Conservation (phyloP, 306 rosid species). For the Medicago arabica region DNA sequence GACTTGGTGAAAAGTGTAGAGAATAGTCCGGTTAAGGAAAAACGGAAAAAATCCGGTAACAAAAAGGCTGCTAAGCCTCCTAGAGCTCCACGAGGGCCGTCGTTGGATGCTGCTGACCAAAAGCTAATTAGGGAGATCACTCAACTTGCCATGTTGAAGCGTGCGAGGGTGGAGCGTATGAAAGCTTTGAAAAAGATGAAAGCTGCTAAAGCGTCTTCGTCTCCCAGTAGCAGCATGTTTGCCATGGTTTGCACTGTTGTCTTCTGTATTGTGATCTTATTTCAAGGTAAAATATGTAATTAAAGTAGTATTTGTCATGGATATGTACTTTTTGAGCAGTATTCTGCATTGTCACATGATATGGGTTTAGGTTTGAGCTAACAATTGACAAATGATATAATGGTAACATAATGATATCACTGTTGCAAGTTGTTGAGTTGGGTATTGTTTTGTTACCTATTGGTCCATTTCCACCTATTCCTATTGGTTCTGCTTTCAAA, state of each 20-base stretch:
- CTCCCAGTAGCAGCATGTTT: conserved; percentile 58
- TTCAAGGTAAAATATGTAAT: conserved; percentile 67
- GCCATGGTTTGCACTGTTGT: conserved; percentile 77
- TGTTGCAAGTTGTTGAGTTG: conserved; percentile 28
- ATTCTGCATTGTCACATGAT: not conserved
- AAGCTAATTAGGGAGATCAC: conserved; percentile 82
- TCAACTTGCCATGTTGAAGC: conserved; percentile 81
- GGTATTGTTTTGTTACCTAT: conserved; percentile 21
- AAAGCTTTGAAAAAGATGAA: conserved; percentile 83
- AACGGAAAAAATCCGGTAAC: conserved; percentile 68
- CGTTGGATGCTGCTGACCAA: conserved; percentile 81
- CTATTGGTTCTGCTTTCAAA: too few species aligned
- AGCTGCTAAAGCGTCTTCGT: conserved; percentile 60
- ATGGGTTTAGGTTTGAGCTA: conserved; percentile 2
- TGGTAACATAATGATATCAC: not conserved
- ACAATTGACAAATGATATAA: conserved; percentile 27
- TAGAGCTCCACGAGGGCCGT: conserved; percentile 87
- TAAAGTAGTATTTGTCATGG: conserved; percentile 13
- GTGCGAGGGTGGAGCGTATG: conserved; percentile 79
- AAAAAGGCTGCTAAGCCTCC: conserved; percentile 87
- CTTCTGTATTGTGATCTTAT: conserved; percentile 76
- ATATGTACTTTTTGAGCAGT: conserved; percentile 1
- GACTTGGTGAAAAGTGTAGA: conserved; percentile 40
- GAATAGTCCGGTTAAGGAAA: conserved; percentile 63
- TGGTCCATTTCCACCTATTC: too few species aligned